These are phyloP conservation scores for Biscogniauxia marginata DNA, from an alignment of 2,329 filamentous ascomycete genomes.

Conservation along the genomic window DNA sequence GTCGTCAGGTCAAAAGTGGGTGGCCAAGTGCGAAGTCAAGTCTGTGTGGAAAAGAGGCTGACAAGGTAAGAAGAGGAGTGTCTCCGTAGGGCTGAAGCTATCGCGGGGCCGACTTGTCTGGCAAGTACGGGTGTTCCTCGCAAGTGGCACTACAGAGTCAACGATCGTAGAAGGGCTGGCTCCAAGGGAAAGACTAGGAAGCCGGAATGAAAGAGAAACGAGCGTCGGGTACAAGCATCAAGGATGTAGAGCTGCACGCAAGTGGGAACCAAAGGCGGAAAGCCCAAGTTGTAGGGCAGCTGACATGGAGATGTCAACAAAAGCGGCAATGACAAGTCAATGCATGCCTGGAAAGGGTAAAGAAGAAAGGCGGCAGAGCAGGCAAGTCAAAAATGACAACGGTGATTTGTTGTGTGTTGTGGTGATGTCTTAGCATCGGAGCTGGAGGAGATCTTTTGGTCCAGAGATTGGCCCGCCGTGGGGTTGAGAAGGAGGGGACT, in stretches of 20 bases:
- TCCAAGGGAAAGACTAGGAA: neutral
- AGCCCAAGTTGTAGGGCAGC: neutral
- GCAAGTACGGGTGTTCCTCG: neutral
- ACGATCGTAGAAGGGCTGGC: neutral
- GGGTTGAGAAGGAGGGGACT: slow-evolving; percentile 11
- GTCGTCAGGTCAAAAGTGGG: neutral
- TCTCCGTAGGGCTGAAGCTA: neutral
- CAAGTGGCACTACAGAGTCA: neutral
- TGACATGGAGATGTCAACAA: slow-evolving; percentile 13
- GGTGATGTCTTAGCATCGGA: neutral
- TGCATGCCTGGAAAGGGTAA: slow-evolving; percentile 15
- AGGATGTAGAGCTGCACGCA: neutral
- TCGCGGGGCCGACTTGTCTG: neutral
- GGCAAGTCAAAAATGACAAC: slow-evolving; percentile 4
- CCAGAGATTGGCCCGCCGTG: slow-evolving; percentile 12
- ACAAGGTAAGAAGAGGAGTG: neutral
- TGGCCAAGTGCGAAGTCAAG: neutral
- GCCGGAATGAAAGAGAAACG: neutral
- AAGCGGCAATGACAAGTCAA: slow-evolving; percentile 21
- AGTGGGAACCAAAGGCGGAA: neutral
- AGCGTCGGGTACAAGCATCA: neutral
- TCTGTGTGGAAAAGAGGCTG: neutral
- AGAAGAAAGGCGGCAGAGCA: neutral
- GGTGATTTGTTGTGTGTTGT: slow-evolving; percentile 14
- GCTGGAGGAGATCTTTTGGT: neutral